phyloP scores from a whole-genome alignment of 2,329 filamentous ascomycete species.

The Lanzia echinophila region DNA sequence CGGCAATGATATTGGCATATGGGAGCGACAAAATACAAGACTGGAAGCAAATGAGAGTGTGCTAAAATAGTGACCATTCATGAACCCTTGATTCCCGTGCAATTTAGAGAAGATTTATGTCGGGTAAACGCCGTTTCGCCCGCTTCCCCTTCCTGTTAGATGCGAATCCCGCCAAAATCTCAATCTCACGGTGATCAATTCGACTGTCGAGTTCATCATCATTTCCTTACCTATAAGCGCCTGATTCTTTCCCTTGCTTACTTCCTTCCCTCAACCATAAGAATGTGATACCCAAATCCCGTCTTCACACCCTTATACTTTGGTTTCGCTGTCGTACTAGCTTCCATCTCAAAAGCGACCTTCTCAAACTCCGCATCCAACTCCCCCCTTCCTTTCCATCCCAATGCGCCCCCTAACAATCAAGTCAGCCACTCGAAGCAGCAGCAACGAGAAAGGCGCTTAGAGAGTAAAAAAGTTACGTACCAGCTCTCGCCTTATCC shows the following conservation, averaged over 20 bases:
- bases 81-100: neutral
- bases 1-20: slow-evolving; percentile 29
- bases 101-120: too few relatives aligned
- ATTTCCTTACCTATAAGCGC: neutral
- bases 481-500: slow-evolving; percentile 66
- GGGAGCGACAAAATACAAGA: slow-evolving; percentile 12
- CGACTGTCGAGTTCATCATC: neutral
- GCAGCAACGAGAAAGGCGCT: neutral
- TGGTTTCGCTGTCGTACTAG: slow-evolving; percentile 57
- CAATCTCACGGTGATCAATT: too few relatives aligned
- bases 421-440: neutral
- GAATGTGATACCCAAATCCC: slow-evolving; percentile 69
- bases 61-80: neutral
- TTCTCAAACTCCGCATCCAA: slow-evolving; percentile 65
- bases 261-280: slow-evolving; percentile 54
- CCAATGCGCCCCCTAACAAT: slow-evolving; percentile 58
- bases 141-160: neutral
- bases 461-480: slow-evolving; percentile 9
- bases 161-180: too few relatives aligned
- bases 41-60: neutral
- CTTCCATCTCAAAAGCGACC: slow-evolving; percentile 62
- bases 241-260: slow-evolving; percentile 11
- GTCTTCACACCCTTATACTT: slow-evolving; percentile 68
- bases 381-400: slow-evolving; percentile 65
- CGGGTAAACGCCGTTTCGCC: neutral